These are phyloP conservation scores for Botrytis tulipae DNA, from an alignment of 2,329 filamentous ascomycete species.

Conservation along the genomic window DNA sequence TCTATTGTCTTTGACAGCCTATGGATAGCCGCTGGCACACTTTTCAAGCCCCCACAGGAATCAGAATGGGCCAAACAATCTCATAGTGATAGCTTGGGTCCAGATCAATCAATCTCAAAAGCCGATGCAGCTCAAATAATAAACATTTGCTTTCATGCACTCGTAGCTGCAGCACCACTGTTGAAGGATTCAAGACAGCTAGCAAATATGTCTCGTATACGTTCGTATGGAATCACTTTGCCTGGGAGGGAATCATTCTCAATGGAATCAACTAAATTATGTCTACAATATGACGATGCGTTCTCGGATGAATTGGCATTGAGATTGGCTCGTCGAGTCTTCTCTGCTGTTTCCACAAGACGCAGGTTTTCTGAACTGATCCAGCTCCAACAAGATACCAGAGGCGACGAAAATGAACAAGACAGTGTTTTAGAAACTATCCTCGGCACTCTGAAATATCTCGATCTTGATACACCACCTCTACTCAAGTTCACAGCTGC, in stretches of 20 bases:
- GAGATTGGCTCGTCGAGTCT: slow-evolving; percentile 56
- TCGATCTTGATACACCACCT: slow-evolving; percentile 35
- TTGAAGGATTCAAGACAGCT: slow-evolving; percentile 40
- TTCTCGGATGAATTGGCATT: slow-evolving; percentile 61
- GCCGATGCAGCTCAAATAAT: slow-evolving; percentile 36
- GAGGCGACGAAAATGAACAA: slow-evolving; percentile 27
- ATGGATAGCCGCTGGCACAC: slow-evolving; percentile 58
- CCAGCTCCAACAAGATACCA: slow-evolving; percentile 32
- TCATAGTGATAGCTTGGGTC: slow-evolving; percentile 1
- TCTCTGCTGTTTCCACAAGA: slow-evolving; percentile 50
- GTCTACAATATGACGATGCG: slow-evolving; percentile 60
- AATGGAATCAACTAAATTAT: slow-evolving; percentile 49
- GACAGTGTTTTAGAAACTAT: slow-evolving; percentile 32
- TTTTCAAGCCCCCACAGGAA: slow-evolving; percentile 54
- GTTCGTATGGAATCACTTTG: slow-evolving; percentile 45
- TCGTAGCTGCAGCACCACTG: slow-evolving; percentile 56
- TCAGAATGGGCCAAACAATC: slow-evolving; percentile 34
- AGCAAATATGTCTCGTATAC: slow-evolving; percentile 59
- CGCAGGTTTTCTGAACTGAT: slow-evolving; percentile 36
- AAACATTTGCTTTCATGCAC: slow-evolving; percentile 61
- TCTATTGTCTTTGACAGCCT: slow-evolving; percentile 62
- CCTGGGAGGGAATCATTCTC: slow-evolving; percentile 47
- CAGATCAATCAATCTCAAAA: slow-evolving; percentile 30
- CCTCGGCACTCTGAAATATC: slow-evolving; percentile 45
- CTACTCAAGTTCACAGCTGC: slow-evolving; percentile 49